A percentile compares a stretch with the other conserved stretches of the same genome.
Conservation (phyloP, 2,329 filamentous ascomycete species). For the Dothistroma septosporum region DNA sequence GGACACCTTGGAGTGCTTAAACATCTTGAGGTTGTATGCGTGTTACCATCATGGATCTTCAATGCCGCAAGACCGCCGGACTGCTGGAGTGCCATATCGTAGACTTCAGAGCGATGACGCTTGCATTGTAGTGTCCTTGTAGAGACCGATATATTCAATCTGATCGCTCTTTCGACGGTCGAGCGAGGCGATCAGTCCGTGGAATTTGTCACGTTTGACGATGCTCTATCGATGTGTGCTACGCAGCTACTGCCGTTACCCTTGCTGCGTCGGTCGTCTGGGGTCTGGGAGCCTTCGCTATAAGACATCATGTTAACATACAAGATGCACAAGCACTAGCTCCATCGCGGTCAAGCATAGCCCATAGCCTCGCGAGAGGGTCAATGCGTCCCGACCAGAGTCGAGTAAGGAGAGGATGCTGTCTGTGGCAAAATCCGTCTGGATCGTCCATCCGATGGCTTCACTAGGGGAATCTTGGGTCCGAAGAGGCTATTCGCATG, state of each 20-base stretch:
- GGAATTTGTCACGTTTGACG: conserved; percentile 49
- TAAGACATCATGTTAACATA: background rate
- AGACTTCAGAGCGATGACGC: no score
- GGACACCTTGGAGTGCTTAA: no score
- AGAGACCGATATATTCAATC: conserved; percentile 34
- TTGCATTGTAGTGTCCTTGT: conserved; percentile 37
- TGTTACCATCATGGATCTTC: conserved; percentile 42
- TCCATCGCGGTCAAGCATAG: background rate
- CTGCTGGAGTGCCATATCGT: conserved; percentile 30
- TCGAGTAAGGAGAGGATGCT: conserved; percentile 14
- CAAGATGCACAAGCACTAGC: background rate
- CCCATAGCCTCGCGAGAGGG: background rate
- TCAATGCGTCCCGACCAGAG: conserved; percentile 6
- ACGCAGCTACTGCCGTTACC: conserved; percentile 63
- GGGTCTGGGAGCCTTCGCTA: conserved; percentile 47
- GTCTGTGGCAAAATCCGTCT: conserved; percentile 45
- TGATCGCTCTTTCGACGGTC: conserved; percentile 35
- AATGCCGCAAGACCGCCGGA: conserved; percentile 28
- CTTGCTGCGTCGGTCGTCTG: conserved; percentile 63
- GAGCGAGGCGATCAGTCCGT: conserved; percentile 36
- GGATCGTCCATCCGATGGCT: conserved; percentile 50
- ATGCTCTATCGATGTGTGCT: conserved; percentile 50
- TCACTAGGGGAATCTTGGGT: background rate
- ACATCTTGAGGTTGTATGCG: no score
- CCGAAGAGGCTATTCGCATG: background rate